Evolutionary conservation across 2,329 filamentous ascomycete genomes (phyloP).

Genomic region (Thielaviopsis populi): DNA sequence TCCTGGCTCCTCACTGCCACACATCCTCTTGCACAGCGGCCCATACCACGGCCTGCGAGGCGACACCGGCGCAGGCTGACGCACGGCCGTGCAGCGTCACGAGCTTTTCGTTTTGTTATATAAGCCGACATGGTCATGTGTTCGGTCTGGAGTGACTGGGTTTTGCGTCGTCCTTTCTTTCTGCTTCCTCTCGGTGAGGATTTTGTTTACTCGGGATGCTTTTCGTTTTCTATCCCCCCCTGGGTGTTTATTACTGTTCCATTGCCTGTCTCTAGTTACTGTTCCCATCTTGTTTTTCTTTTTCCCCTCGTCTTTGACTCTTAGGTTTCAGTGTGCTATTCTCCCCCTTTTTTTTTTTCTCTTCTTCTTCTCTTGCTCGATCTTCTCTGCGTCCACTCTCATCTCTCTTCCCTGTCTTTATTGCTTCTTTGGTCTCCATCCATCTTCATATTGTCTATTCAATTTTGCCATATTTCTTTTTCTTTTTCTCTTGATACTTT

Average conservation of each 20-base stretch:
- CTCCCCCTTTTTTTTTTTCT: too few relatives aligned
- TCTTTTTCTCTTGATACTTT: background rate
- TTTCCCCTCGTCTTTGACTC: conserved; percentile 3
- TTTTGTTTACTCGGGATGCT: background rate
- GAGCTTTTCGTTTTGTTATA: conserved; percentile 15
- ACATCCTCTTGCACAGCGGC: background rate
- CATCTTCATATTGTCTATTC: conserved; percentile 6
- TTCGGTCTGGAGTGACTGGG: conserved; percentile 11
- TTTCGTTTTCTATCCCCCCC: background rate
- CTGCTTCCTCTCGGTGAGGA: background rate
- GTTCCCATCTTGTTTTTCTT: conserved; percentile 4
- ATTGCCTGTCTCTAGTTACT: conserved; percentile 5
- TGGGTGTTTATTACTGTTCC: conserved; percentile 6
- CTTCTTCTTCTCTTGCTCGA: conserved; percentile 2
- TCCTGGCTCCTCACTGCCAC: background rate
- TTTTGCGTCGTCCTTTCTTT: conserved; percentile 1
- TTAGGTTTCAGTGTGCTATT: background rate
- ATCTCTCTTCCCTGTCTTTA: conserved; percentile 1
- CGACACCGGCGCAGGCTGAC: background rate
- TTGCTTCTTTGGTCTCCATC: background rate
- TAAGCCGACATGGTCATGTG: conserved; percentile 11
- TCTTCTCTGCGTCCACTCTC: background rate
- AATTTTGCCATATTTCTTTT: conserved; percentile 4
- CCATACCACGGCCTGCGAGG: background rate
- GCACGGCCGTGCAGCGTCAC: conserved; percentile 6